phyloP scores from a whole-genome alignment of 208 protist species.

The Leishmania mexicana region DNA sequence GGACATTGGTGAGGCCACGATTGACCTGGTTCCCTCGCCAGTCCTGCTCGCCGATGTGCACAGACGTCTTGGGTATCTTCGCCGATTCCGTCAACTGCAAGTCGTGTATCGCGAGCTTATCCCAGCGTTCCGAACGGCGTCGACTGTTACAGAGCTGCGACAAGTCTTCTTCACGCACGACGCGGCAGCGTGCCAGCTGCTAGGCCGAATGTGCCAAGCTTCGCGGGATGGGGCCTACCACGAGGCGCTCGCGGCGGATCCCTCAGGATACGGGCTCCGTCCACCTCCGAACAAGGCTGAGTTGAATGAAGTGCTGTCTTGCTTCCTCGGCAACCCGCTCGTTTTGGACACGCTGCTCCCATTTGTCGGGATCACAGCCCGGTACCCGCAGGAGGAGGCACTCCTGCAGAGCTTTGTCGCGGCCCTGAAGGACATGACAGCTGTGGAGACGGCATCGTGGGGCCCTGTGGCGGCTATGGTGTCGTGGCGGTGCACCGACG shows the following conservation, averaged over 20 bases:
- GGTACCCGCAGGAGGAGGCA: slow-evolving; percentile 50
- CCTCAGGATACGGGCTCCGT: not conserved
- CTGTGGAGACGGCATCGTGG: slow-evolving; percentile 52
- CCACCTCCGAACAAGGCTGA: not conserved
- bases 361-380: slow-evolving; percentile 42
- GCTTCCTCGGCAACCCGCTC: slow-evolving; percentile 20
- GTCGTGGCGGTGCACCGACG: slow-evolving; percentile 55
- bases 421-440: slow-evolving; percentile 11
- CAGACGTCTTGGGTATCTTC: slow-evolving; percentile 36
- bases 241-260: not conserved
- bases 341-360: slow-evolving; percentile 41
- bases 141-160: slow-evolving; percentile 26
- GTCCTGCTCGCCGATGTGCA: slow-evolving; percentile 38
- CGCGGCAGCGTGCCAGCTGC: slow-evolving; percentile 9
- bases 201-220: slow-evolving; percentile 9
- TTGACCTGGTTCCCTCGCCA: slow-evolving; percentile 29
- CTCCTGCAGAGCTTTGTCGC: slow-evolving; percentile 46
- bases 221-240: not conserved
- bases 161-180: slow-evolving; percentile 35
- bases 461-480: slow-evolving; percentile 40
- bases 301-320: slow-evolving; percentile 10
- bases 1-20: not conserved
- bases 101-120: slow-evolving; percentile 34
- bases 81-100: slow-evolving; percentile 57
- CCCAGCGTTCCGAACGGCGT: slow-evolving; percentile 38